These are phyloP conservation scores for Vigna nakashimae DNA, from an alignment of 306 rosid genomes.

Conservation along the genomic window DNA sequence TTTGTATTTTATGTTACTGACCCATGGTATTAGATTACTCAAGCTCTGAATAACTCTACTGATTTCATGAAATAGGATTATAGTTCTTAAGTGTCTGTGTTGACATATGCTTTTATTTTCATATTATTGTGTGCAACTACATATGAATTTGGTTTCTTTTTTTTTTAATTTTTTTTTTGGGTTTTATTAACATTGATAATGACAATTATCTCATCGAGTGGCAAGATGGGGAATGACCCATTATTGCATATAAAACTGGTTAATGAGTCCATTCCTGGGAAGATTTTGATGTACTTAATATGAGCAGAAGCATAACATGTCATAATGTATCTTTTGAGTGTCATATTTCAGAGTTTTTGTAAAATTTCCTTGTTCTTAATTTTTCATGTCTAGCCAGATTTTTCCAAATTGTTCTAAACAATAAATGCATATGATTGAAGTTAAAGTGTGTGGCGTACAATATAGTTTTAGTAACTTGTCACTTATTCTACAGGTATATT, in stretches of 20 bases:
- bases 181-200: conserved; percentile 16
- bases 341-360: not conserved
- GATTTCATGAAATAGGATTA: not conserved
- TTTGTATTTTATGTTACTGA: not conserved
- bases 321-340: not conserved
- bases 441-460: not conserved
- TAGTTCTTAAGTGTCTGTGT: not conserved
- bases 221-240: not conserved
- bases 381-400: conserved; percentile 2
- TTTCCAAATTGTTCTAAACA: conserved; percentile 1
- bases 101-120: conserved; percentile 10
- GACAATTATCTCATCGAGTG: conserved; percentile 9
- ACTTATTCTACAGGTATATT: not conserved
- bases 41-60: not conserved
- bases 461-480: not conserved
- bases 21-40: conserved; percentile 3
- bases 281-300: not conserved
- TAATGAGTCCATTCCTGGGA: not conserved
- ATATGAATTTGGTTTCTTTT: not conserved
- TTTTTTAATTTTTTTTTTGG: not conserved
- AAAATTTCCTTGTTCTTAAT: conserved; percentile 15
- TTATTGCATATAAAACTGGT: conserved; percentile 13
- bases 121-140: not conserved
- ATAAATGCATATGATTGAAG: conserved; percentile 25
- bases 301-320: not conserved